These are phyloP conservation scores for Metschnikowia cerradonensis DNA, from an alignment of 805 yeast genomes.

Conservation along the genomic window DNA sequence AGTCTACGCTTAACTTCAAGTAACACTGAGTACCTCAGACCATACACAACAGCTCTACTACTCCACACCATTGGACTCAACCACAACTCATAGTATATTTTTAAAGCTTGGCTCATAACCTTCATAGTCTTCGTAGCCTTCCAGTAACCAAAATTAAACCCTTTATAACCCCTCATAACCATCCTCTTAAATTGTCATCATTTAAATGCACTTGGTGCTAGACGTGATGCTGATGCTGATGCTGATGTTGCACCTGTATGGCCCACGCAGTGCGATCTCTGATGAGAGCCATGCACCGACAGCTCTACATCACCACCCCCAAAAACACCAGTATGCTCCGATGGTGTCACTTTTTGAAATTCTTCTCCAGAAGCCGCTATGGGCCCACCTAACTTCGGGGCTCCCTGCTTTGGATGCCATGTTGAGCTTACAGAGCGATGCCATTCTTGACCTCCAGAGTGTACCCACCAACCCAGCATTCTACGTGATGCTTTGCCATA, in stretches of 20 bases:
- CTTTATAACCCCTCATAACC: too few species aligned
- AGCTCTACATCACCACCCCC: background rate
- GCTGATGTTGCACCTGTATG: background rate
- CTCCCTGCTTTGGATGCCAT: conserved; percentile 27
- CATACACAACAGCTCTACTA: too few species aligned
- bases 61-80: too few species aligned
- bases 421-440: conserved; percentile 19
- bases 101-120: too few species aligned
- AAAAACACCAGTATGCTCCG: background rate
- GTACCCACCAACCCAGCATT: conserved; percentile 29
- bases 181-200: too few species aligned
- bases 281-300: background rate
- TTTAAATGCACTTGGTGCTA: background rate
- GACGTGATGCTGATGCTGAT: background rate
- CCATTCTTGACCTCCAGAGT: conserved; percentile 35
- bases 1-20: too few species aligned
- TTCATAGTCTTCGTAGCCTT: too few species aligned
- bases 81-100: too few species aligned
- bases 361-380: conserved; percentile 23
- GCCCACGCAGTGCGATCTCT: background rate
- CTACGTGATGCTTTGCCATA: conserved; percentile 19
- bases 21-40: too few species aligned
- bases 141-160: too few species aligned
- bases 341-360: conserved; percentile 34
- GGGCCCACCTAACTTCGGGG: conserved; percentile 26